Conservation (phyloP, 768 basidiomycete genomes). For the Lactarius sp. region DNA sequence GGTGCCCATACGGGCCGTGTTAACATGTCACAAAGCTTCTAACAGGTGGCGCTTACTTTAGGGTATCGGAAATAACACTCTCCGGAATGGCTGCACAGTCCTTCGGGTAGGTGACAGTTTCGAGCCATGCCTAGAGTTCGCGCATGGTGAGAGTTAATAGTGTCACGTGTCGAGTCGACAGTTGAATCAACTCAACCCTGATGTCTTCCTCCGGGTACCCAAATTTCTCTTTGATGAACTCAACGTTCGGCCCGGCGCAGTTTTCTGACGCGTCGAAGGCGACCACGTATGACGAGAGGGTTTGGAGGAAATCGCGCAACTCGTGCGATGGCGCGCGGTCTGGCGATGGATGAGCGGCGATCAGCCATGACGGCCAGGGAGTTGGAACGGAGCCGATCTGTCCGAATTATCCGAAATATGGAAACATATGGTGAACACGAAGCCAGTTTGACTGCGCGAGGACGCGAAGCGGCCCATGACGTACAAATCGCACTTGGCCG, state of each 20-base stretch:
- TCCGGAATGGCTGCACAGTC: conserved; percentile 60
- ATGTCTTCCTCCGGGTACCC: conserved; percentile 83
- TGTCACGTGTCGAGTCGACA: background rate
- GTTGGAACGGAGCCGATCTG: conserved; percentile 85
- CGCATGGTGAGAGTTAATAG: background rate
- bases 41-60: conserved; percentile 46
- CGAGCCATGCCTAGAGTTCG: conserved; percentile 66
- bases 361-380: conserved; percentile 96
- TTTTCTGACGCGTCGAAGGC: conserved; percentile 58
- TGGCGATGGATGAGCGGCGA: conserved; percentile 73
- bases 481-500: conserved; percentile 77
- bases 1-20: conserved; percentile 7
- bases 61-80: conserved; percentile 63
- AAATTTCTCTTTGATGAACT: conserved; percentile 74
- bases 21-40: background rate
- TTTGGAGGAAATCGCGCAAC: conserved; percentile 55
- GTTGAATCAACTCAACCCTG: conserved; percentile 39
- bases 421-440: background rate
- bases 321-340: conserved; percentile 48
- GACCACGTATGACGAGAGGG: conserved; percentile 60
- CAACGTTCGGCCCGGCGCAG: conserved; percentile 54
- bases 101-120: conserved; percentile 68
- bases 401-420: background rate
- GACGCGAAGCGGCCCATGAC: conserved; percentile 30
- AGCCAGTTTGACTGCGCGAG: background rate